Percentiles rank a stretch among this genome's conserved stretches.
These are phyloP conservation scores for Apiotrichum gracile DNA, from an alignment of 1,284 basidiomycete genomes.

Conservation along the genomic window DNA sequence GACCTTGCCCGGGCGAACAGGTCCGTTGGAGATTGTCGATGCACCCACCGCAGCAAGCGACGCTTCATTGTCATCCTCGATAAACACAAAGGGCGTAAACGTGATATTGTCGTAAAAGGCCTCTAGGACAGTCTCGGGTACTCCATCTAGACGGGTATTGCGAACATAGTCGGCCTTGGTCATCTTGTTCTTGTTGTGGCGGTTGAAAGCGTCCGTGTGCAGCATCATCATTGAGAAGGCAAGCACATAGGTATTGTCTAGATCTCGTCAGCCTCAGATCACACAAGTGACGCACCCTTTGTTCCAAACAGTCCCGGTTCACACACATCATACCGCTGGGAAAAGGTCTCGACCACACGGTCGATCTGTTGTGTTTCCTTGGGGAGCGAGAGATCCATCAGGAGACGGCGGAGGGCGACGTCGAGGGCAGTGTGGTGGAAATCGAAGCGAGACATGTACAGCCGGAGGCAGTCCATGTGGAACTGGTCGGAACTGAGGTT, in stretches of 20 bases:
- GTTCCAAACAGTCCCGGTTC: constrained; percentile 76
- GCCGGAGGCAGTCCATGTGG: constrained; percentile 62
- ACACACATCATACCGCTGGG: constrained; percentile 73
- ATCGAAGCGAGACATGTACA: constrained; percentile 72
- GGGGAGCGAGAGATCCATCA: constrained; percentile 88
- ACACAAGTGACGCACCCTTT: constrained; percentile 54
- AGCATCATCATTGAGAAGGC: constrained; percentile 99
- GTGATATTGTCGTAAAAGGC: constrained; percentile 96
- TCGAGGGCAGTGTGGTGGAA: constrained; percentile 78
- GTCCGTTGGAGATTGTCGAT: background rate
- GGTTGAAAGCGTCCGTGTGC: constrained; percentile 97
- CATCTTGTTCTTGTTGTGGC: constrained; percentile 97
- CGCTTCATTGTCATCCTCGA: constrained; percentile 43
- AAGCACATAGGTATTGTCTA: constrained; percentile 92
- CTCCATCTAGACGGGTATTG: constrained; percentile 83
- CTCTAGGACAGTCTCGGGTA: constrained; percentile 75
- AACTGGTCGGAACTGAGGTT: constrained; percentile 62
- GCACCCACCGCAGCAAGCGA: constrained; percentile 8
- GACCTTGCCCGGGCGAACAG: constrained; percentile 54
- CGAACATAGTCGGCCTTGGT: constrained; percentile 85
- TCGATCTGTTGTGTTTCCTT: constrained; percentile 98
- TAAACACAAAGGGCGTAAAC: constrained; percentile 90
- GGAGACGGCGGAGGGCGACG: constrained; percentile 79
- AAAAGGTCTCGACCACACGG: constrained; percentile 92
- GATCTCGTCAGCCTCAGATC: background rate